Evolutionary conservation across 305 asterid species (phyloP), one percentile per base, ranked within the genome.

Genomic region (Solanum chacoense): DNA sequence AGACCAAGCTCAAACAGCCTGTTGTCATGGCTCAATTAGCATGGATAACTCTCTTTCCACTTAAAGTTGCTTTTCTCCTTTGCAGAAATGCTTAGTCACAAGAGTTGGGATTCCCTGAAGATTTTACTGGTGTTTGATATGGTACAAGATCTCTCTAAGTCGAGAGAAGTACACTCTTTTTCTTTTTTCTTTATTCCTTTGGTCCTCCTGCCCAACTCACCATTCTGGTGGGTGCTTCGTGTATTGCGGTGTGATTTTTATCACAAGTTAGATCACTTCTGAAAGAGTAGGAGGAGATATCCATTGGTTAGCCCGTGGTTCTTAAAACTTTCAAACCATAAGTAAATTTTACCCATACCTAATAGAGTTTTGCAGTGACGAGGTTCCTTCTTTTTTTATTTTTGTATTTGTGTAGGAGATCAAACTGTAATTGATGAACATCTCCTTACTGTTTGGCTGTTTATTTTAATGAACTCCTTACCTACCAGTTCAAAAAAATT

Each of bases 41-140:
- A 88, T 87, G 69, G 40, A 72, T 40, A 83, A 79, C 59, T 87
- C 85, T 89, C 89, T 45, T 89, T 88, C 83, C 72, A 88, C 91
- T 91, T 92, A 89, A 93, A 92, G 89, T 90, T 92, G 90, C 83
- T 90, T 91, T 91, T 93, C 89, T 92, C 94, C 92, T 92, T 92
- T 92, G 94, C 94, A 92, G 95, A 93, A 91, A 80, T 88, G 91
- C 91, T 89, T 92, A 89, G 89, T 92, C 91, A 87, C 93, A 92
- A 88, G 92, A 86, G 81, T 88, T 89, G 77, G 90, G 88, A 78
- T 88, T 87, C 77, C 55, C 85, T 91, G 95, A 92, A 92, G 93
- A 90, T 91, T 84, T 92, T 88, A 88, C 88, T 42, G 92, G 89
- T 90, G 89, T 88, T 80, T 88, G 63, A 77, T 83, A 71, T 76